Evolutionary conservation across 1,139 yeast genomes (phyloP).

Genomic region (Magnusiomyces sp.): DNA sequence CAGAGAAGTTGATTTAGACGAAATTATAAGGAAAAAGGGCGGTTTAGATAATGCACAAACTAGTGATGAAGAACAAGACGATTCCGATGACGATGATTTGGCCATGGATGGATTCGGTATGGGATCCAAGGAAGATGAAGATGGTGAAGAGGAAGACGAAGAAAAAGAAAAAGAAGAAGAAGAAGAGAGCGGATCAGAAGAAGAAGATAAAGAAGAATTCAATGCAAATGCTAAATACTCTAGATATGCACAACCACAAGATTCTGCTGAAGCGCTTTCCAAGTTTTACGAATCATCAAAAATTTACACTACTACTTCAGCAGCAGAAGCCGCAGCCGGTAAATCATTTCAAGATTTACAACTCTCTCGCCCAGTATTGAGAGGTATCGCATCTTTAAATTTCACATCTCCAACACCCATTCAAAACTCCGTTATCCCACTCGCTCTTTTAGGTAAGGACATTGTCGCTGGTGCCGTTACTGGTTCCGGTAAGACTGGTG

Average conservation of each 20-base stretch:
- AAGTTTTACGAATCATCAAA: conserved; percentile 29
- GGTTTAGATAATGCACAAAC: conserved; percentile 38
- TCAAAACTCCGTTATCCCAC: conserved; percentile 88
- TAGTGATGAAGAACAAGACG: conserved; percentile 27
- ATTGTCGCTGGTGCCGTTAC: conserved; percentile 99
- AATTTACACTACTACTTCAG: conserved; percentile 26
- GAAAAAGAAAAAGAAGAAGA: conserved; percentile 38
- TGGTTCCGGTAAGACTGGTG: conserved; percentile 99
- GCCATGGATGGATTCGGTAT: conserved; percentile 71
- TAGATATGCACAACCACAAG: no score
- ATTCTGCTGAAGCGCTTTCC: conserved; percentile 29
- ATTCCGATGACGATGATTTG: conserved; percentile 44
- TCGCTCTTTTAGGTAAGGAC: conserved; percentile 86
- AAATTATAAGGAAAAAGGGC: conserved; percentile 58
- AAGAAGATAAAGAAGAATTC: conserved; percentile 23
- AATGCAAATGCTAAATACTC: conserved; percentile 14
- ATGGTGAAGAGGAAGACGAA: conserved; percentile 34
- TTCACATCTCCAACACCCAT: conserved; percentile 86
- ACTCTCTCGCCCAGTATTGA: conserved; percentile 81
- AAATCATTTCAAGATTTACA: conserved; percentile 66
- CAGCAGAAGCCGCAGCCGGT: conserved; percentile 40
- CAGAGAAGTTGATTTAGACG: conserved; percentile 72
- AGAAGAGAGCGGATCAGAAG: conserved; percentile 23
- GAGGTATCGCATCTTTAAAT: conserved; percentile 72
- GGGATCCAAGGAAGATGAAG: conserved; percentile 42